These are phyloP conservation scores for Nothopassalora personata DNA, from an alignment of 2,329 filamentous ascomycete genomes.

Conservation along the genomic window DNA sequence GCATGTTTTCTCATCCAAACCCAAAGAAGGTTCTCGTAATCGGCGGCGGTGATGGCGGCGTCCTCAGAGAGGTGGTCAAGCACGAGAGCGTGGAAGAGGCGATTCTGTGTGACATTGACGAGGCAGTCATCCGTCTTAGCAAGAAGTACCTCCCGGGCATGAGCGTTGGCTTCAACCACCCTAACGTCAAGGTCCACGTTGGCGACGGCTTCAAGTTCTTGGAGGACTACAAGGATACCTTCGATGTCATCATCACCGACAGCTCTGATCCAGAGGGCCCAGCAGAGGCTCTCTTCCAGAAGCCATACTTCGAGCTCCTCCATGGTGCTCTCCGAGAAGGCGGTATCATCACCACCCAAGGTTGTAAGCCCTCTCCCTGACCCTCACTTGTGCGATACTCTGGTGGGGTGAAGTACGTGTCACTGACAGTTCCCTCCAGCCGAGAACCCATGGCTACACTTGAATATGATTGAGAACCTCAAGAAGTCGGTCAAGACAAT, in stretches of 20 bases:
- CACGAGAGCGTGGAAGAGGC: constrained; percentile 96
- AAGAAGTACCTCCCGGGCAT: constrained; percentile 97
- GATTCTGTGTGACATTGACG: constrained; percentile 95
- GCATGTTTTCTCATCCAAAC: constrained; percentile 97
- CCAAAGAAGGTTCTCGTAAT: constrained; percentile 98
- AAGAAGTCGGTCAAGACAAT: constrained; percentile 96
- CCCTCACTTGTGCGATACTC: constrained; percentile 10
- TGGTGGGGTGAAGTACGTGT: constrained; percentile 3
- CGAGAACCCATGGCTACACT: constrained; percentile 99
- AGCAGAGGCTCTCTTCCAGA: constrained; percentile 94
- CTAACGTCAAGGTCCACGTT: constrained; percentile 85
- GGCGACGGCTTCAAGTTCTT: constrained; percentile 99
- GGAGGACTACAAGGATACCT: constrained; percentile 90
- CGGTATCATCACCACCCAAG: constrained; percentile 99
- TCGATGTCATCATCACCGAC: constrained; percentile 99
- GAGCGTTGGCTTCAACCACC: constrained; percentile 84
- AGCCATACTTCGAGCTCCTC: constrained; percentile 95
- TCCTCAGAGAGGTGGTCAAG: constrained; percentile 98
- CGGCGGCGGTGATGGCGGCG: constrained; percentile 93
- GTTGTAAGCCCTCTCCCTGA: constrained; percentile 81
- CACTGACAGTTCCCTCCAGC: constrained; percentile 50
- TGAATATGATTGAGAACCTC: constrained; percentile 85
- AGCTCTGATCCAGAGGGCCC: constrained; percentile 96
- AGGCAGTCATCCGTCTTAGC: constrained; percentile 96
- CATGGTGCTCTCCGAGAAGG: constrained; percentile 84